Percentiles rank a stretch among this genome's conserved stretches.
phyloP scores from a whole-genome alignment of 805 yeast species.

The Saturnispora zaruensis region DNA sequence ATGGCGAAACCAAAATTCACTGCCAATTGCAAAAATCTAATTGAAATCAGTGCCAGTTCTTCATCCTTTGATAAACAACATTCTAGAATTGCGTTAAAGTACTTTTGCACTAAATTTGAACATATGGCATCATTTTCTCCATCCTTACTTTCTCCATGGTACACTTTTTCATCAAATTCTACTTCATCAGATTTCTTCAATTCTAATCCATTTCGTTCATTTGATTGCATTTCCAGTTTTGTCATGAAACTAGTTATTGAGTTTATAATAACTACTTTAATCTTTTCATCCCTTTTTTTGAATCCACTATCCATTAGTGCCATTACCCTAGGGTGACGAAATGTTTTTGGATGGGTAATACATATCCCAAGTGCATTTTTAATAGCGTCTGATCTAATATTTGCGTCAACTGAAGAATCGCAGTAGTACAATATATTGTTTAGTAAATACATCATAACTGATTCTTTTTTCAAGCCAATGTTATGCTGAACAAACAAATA shows the following conservation, averaged over 20 bases:
- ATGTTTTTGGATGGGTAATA: slow-evolving; percentile 55
- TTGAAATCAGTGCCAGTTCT: slow-evolving; percentile 38
- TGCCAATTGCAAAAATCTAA: slow-evolving; percentile 46
- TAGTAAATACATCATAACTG: slow-evolving; percentile 48
- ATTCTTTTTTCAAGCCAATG: slow-evolving; percentile 42
- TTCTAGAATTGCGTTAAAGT: slow-evolving; percentile 38
- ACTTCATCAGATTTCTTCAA: slow-evolving; percentile 29
- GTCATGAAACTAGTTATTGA: slow-evolving; percentile 51
- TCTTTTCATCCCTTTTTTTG: slow-evolving; percentile 28
- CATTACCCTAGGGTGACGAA: slow-evolving; percentile 47
- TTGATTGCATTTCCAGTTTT: slow-evolving; percentile 43
- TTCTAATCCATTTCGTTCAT: slow-evolving; percentile 33
- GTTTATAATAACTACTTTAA: slow-evolving; percentile 44
- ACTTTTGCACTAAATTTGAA: slow-evolving; percentile 62
- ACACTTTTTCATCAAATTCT: slow-evolving; percentile 38
- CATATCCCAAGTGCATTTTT: slow-evolving; percentile 53
- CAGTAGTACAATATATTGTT: slow-evolving; percentile 53
- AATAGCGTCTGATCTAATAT: slow-evolving; percentile 43
- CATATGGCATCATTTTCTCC: slow-evolving; percentile 62
- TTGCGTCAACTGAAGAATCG: slow-evolving; percentile 20
- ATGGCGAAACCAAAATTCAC: slow-evolving; percentile 63
- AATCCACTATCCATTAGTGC: slow-evolving; percentile 45
- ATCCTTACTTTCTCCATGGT: slow-evolving; percentile 45
- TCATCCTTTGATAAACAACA: slow-evolving; percentile 39
- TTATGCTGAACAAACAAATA: slow-evolving; percentile 31